Base-by-base conservation (phyloP, 306 rosid species). In the Psophocarpus tetragonolobus region DNA sequence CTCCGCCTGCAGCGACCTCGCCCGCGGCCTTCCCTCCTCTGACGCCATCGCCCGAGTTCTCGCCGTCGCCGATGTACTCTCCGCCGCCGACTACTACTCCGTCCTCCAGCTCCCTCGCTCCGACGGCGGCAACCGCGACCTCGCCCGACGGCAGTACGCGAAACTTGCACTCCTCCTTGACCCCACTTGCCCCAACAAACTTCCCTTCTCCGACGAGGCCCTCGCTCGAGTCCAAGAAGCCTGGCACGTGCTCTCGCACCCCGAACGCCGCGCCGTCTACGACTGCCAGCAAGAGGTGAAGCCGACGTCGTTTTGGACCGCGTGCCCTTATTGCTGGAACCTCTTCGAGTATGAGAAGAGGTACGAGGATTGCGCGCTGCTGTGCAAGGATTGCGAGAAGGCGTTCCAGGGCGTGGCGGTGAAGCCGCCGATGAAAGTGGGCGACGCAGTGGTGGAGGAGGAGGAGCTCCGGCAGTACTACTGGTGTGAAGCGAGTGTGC, bases 291-390 rank as follows among this genome's bases (percentile, higher is more conserved):
- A 75, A 9, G 68, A 12, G 3, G 14, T 11, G 5, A 23, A 57
- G 12, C 4, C 33, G 45, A 21, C 38, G 44, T 71, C 91, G 21
- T 91, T 93, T 60, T 93, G 98, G 98, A 91, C 96, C 0, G 54
- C 83, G 4, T 93, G 97, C 64, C 96, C 97, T 1, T 93, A 85
- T 74, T 91, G 98, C 57, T 90, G 83, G 84, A 81, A 18, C 66
- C 32, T 91, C 63, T 90, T 73, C 50, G 83, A 80, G 87, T 91
- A 86, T 79, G 84, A 81, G 79, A 85, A 81, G 53, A 78, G 10
- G 38, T 93, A 82, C 42, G 80, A 78, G 58, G 93, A 82, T 18
- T 87, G 82, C 63, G 45, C 91, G n/a, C 20, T 93, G 71, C 71
- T 75, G 75, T 93, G 98, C 53, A 86, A 83, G 87, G 41, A 60